Evolutionary conservation across 192 early-diverging fungal species (phyloP), one percentile per base, ranked within the genome.

Genomic region (Coemansia sp.): DNA sequence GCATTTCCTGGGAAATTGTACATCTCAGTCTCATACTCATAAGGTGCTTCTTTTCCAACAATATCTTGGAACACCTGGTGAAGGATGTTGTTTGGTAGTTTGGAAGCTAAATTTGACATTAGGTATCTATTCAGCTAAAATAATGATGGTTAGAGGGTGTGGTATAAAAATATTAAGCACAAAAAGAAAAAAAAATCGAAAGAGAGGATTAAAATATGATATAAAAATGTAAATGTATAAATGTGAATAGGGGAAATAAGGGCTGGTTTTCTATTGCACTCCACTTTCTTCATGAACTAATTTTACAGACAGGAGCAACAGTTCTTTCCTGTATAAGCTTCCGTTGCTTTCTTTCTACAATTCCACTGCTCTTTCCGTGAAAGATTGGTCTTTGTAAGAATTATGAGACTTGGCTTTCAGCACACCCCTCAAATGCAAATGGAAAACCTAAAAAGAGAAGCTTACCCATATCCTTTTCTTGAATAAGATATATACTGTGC

Each of bases 21-120:
- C 24, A 26, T 26, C 23, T 26, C 24, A 7, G 51, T 53, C 8
- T 53, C 51, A 53, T 53, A 53, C 23, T 20, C 11, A 53, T 15
- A 53, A 9, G 51, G 51, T 2, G 51, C 20, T 53, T 23, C 6
- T 26, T 53, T 53, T 2, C 23, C 51, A 53, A 53, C 51, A 20
- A 53, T 12, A 6, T 53, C 8, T 6, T 26, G 10, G 23, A 53
- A 53, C 15, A 53, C 15, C 51, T 53, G 51, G 24, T 53, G 23
- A 23, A 53, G 14, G 21, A 53, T 53, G 15, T 53, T 53, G 51
- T 53, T 53, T 53, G 51, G 51, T 15, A 53, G 51, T 26, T 53
- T 53, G 3, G 51, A 26, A 11, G 51, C 51, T 26, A 53, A 26
- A 26, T 9, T 26, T 9, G 51, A 53, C 51, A 53, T 53, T 23